Evolutionary conservation across 345 rosid species (phyloP).

Genomic region (Triadica sebifera): DNA sequence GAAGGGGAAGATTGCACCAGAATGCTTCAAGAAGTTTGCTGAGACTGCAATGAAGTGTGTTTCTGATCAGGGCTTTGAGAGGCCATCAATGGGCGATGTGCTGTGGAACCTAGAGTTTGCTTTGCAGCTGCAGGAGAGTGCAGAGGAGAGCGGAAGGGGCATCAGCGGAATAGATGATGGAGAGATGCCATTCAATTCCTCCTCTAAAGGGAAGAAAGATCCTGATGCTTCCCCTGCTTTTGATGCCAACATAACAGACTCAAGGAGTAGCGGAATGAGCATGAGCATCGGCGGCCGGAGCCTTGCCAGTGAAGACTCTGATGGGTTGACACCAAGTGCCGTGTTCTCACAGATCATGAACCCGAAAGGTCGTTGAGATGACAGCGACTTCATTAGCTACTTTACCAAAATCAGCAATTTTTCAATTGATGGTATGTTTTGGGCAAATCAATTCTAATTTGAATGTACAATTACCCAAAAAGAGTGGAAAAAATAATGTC

Average conservation of each 20-base stretch:
- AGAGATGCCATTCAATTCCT: conserved; percentile 47
- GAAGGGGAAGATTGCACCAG: conserved; percentile 82
- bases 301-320: conserved; percentile 91
- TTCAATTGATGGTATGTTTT: conserved; percentile 2
- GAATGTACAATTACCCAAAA: conserved; percentile 18
- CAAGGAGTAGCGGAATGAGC: conserved; percentile 88
- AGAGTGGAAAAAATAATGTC: conserved; percentile 31
- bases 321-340: conserved; percentile 90
- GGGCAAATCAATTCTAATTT: conserved; percentile 12
- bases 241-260: conserved; percentile 66
- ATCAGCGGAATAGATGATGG: conserved; percentile 46
- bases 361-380: conserved; percentile 84
- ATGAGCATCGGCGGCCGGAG: conserved; percentile 97
- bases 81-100: conserved; percentile 99
- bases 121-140: conserved; percentile 95
- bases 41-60: conserved; percentile 99
- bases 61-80: conserved; percentile 78
- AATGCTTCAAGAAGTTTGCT: conserved; percentile 90
- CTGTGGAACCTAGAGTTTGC: conserved; percentile 99
- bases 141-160: conserved; percentile 79
- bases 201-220: conserved; percentile 67
- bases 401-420: conserved; percentile 13
- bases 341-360: conserved; percentile 99
- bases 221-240: conserved; percentile 45
- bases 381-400: conserved; percentile 1